Evolutionary conservation across 192 early-diverging fungal genomes (phyloP), one percentile per base, ranked within the genome.

Genomic region (Podila epigama): DNA sequence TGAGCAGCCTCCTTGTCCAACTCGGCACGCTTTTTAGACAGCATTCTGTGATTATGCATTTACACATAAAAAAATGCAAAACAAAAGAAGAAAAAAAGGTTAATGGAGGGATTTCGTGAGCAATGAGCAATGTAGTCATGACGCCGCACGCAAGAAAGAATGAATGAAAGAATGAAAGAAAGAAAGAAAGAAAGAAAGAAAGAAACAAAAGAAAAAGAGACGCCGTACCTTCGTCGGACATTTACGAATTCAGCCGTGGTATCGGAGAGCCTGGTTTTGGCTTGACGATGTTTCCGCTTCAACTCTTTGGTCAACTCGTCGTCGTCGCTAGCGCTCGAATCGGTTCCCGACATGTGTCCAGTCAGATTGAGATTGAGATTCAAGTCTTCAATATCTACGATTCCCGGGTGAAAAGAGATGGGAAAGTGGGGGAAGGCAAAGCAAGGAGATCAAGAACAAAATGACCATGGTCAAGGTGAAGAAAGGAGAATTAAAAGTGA

Each of bases 351-450:
- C 50, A 77, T 35, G 31, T 59, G 35, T 5, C 66, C 65, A 4
- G 73, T 64, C n/a, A 68, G 16, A 35, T 68, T 77, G 54, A 77
- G 56, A 29, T 65, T 77, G 54, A 77, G 56, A 36, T 60, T 64
- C 20, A 77, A 55, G 15, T 77, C 73, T 33, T 77, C 73, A 27
- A 77, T 68, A 12, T 77, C 73, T 68, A 31, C 15, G 34, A 10
- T 60, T 41, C 40, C 9, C 8, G 9, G 16, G 16, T 41, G 16
- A 16, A 41, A 41, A 41, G 40, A 41, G 40, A 51, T 6, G 48
- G n/a, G n/a, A n/a, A n/a, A n/a, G n/a, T n/a, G n/a, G n/a, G n/a
- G n/a, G n/a, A n/a, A 51, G 48, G 48, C 25, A 22, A 20, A n/a
- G 4, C 18, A 51, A 51, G n/a, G 32, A 32, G 3, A 33, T 16